phyloP scores from a whole-genome alignment of 495 filamentous ascomycete genomes.

The Collariella sp. region DNA sequence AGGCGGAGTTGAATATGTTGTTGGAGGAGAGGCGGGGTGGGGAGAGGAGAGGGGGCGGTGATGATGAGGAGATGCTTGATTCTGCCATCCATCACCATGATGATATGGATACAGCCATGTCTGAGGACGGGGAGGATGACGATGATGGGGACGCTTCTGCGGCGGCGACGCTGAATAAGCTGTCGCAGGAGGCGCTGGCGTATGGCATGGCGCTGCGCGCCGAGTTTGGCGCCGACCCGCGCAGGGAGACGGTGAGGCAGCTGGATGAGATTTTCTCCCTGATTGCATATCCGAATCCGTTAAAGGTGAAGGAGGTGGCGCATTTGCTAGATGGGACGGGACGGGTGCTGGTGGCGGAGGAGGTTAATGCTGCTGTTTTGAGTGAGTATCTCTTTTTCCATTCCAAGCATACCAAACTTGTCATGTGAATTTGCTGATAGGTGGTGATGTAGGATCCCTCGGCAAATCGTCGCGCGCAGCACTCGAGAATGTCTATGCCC shows the following conservation, averaged over 20 bases:
- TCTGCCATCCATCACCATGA: constrained; percentile 25
- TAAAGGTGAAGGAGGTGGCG: constrained; percentile 63
- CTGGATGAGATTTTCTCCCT: constrained; percentile 83
- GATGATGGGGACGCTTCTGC: constrained; percentile 38
- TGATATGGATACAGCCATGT: constrained; percentile 38
- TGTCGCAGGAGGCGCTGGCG: constrained; percentile 57
- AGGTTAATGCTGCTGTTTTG: constrained; percentile 88
- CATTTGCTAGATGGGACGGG: constrained; percentile 69
- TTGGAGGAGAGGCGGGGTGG: constrained; percentile 25
- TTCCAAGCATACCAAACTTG: not conserved
- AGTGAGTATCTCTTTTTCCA: constrained; percentile 45
- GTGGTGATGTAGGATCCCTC: constrained; percentile 80
- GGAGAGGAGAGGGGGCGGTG: constrained; percentile 48
- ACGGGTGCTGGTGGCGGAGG: constrained; percentile 77
- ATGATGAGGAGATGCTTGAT: constrained; percentile 66
- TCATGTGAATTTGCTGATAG: not conserved
- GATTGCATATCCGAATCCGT: constrained; percentile 76
- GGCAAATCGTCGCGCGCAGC: constrained; percentile 85
- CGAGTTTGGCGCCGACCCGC: constrained; percentile 65
- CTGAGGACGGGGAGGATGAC: constrained; percentile 32
- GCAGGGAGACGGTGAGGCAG: constrained; percentile 59
- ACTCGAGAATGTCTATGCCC: constrained; percentile 76
- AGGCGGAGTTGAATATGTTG: constrained; percentile 55
- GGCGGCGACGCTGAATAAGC: constrained; percentile 47
- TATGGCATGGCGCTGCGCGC: constrained; percentile 74